Evolutionary conservation across 768 basidiomycete genomes (phyloP).

Genomic region (Antrodiella citrinella): DNA sequence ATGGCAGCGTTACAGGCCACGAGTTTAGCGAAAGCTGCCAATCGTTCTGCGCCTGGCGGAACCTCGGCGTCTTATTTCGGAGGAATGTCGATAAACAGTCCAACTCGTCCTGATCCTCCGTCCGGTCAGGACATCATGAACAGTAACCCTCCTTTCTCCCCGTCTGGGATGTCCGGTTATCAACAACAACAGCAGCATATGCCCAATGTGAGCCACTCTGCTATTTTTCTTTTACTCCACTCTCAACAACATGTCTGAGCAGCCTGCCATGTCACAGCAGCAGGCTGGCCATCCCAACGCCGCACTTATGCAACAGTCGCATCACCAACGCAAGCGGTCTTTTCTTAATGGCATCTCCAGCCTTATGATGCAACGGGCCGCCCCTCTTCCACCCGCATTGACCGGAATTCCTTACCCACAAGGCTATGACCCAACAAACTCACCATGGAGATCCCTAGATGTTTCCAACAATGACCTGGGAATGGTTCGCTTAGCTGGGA

Average conservation of each 20-base stretch:
- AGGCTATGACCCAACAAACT: slow-evolving; percentile 52
- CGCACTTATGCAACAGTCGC: slow-evolving; percentile 18
- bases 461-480: slow-evolving; percentile 50
- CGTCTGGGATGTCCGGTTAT: slow-evolving; percentile 33
- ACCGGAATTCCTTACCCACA: slow-evolving; percentile 51
- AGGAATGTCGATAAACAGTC: slow-evolving; percentile 36
- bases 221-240: not conserved
- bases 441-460: slow-evolving; percentile 63
- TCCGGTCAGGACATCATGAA: slow-evolving; percentile 13
- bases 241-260: slow-evolving; percentile 14
- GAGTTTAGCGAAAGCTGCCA: slow-evolving; percentile 50
- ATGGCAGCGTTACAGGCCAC: slow-evolving; percentile 70
- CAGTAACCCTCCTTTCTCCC: slow-evolving; percentile 11
- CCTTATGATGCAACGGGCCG: slow-evolving; percentile 46
- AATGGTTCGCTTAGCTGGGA: slow-evolving; percentile 59
- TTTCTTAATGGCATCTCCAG: slow-evolving; percentile 57
- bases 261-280: slow-evolving; percentile 26
- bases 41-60: slow-evolving; percentile 38
- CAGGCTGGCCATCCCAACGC: slow-evolving; percentile 24
- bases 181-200: slow-evolving; percentile 24
- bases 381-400: slow-evolving; percentile 69
- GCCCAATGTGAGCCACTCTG: slow-evolving; percentile 22
- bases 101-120: slow-evolving; percentile 20
- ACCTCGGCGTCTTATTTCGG: slow-evolving; percentile 64
- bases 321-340: slow-evolving; percentile 37